Percentiles rank a stretch among this genome's conserved stretches.
phyloP scores from a whole-genome alignment of 2,329 filamentous ascomycete species.

The Colletotrichum sp. region DNA sequence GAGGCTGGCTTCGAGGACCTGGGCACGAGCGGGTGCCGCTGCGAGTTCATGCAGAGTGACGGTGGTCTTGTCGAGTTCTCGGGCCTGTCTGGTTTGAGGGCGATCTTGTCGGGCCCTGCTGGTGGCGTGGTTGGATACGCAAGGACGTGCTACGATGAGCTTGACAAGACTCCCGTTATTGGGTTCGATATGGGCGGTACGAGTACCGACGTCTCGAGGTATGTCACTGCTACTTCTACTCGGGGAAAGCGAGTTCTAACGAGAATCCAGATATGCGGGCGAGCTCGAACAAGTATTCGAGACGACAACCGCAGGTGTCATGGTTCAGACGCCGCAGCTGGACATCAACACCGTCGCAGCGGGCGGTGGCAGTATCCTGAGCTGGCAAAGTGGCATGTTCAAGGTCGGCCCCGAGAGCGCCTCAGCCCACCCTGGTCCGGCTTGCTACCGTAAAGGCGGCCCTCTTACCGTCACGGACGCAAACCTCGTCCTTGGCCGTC shows the following conservation, averaged over 20 bases:
- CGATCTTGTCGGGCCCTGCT: conserved; percentile 77
- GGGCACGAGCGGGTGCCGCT: conserved; percentile 53
- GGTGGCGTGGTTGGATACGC: conserved; percentile 82
- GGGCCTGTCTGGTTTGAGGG: conserved; percentile 70
- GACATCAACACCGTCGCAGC: conserved; percentile 77
- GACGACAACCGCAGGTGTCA: conserved; percentile 76
- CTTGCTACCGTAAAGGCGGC: conserved; percentile 74
- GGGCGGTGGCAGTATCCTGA: conserved; percentile 73
- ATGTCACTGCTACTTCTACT: conserved; percentile 41
- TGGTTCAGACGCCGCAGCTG: conserved; percentile 52
- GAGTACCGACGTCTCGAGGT: conserved; percentile 75
- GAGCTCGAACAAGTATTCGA: conserved; percentile 60
- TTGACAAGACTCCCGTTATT: conserved; percentile 72
- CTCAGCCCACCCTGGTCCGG: conserved; percentile 73
- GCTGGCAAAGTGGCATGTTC: conserved; percentile 75
- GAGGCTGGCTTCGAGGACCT: conserved; percentile 55
- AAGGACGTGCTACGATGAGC: conserved; percentile 73
- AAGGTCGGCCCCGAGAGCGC: conserved; percentile 76
- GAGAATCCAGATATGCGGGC: neutral
- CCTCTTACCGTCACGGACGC: conserved; percentile 76
- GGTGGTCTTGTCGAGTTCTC: conserved; percentile 58
- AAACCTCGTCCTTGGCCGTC: conserved; percentile 70
- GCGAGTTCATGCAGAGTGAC: conserved; percentile 76
- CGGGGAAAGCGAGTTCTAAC: neutral
- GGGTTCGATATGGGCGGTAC: conserved; percentile 78